Conservation (phyloP, 345 rosid genomes). For the Triadica sebifera region DNA sequence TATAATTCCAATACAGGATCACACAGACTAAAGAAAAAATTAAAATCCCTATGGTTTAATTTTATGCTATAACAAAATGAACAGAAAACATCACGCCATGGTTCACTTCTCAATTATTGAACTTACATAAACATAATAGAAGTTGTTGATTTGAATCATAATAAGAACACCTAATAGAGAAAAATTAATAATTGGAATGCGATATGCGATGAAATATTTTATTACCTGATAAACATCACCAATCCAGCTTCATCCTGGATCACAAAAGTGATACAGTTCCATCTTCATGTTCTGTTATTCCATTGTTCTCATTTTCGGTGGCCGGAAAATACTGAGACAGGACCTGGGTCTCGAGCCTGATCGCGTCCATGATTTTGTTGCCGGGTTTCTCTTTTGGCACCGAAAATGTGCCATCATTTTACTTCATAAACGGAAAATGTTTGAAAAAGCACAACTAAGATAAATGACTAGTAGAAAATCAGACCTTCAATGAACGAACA, state of each 20-base stretch:
- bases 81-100: background rate
- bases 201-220: background rate
- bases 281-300: conserved; percentile 48
- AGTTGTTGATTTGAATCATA: background rate
- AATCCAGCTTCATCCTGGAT: conserved; percentile 51
- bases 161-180: background rate
- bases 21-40: background rate
- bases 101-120: background rate
- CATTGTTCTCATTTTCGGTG: conserved; percentile 37
- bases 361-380: no score
- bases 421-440: background rate
- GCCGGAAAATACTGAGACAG: conserved; percentile 50
- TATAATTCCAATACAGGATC: background rate
- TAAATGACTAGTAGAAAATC: background rate
- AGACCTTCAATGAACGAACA: background rate
- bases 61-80: background rate
- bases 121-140: no score
- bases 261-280: conserved; percentile 44
- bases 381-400: no score
- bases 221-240: conserved; percentile 51
- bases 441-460: background rate
- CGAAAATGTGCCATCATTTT: no score
- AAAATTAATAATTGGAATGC: no score
- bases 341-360: no score
- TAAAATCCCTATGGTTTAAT: background rate